These are phyloP conservation scores for Coemansia sp. DNA, from an alignment of 192 early-diverging fungal species.

Conservation along the genomic window DNA sequence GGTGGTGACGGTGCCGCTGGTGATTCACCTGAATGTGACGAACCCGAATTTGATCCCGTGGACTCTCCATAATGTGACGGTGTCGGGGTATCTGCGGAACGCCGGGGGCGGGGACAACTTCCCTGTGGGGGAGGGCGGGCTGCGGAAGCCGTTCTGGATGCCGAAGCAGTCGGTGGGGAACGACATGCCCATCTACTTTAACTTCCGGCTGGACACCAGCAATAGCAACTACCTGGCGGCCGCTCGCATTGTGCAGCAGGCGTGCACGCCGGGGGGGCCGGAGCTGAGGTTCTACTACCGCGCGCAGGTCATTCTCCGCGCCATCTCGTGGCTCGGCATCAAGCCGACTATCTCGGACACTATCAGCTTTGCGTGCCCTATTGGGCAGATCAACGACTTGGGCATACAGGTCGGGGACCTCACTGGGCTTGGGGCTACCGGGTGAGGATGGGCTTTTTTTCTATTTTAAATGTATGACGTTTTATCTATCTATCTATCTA, in stretches of 20 bases:
- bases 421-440: constrained; percentile 17
- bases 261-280: constrained; percentile 42
- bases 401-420: constrained; percentile 50
- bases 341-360: constrained; percentile 52
- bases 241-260: constrained; percentile 27
- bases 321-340: constrained; percentile 55
- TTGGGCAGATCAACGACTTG: constrained; percentile 37
- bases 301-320: constrained; percentile 46
- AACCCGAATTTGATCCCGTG: constrained; percentile 58
- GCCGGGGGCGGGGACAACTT: constrained; percentile 31
- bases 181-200: constrained; percentile 50
- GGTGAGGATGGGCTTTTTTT: not conserved
- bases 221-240: constrained; percentile 40
- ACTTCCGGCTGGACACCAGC: constrained; percentile 44
- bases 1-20: constrained; percentile 51
- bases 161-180: constrained; percentile 31
- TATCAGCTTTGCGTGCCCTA: constrained; percentile 47
- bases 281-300: constrained; percentile 44
- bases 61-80: constrained; percentile 57
- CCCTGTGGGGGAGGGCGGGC: constrained; percentile 50
- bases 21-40: constrained; percentile 51
- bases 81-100: constrained; percentile 40
- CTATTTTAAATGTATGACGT: not conserved
- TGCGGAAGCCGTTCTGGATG: constrained; percentile 47
- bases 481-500: not conserved